Conservation (phyloP, 2,329 filamentous ascomycete genomes). For the Chrysoporthe deuterocubensis region DNA sequence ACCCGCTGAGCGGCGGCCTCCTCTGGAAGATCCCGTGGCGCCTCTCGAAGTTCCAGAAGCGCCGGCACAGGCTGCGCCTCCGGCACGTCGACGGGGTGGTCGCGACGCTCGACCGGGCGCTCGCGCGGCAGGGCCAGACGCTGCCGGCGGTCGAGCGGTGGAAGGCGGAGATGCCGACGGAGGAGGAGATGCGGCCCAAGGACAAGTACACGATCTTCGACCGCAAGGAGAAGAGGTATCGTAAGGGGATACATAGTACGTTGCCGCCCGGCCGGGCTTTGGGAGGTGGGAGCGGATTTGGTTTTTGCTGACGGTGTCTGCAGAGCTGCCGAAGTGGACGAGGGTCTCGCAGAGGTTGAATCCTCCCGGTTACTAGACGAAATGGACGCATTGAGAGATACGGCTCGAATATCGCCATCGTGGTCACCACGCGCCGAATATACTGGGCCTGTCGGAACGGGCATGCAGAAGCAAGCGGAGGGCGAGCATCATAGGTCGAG, state of each 20-base stretch:
- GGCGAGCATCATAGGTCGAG: not conserved
- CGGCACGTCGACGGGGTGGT: conserved; percentile 88
- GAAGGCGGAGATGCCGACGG: conserved; percentile 95
- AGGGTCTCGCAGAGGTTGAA: conserved; percentile 92
- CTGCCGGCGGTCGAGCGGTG: conserved; percentile 83
- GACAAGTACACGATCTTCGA: conserved; percentile 99
- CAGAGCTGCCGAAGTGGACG: conserved; percentile 90
- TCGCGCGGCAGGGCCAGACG: conserved; percentile 72
- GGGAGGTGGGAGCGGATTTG: conserved; percentile 8
- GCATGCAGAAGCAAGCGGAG: not conserved
- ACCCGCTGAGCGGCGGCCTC: conserved; percentile 76
- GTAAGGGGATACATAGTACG: conserved; percentile 97
- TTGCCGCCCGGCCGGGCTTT: conserved; percentile 5
- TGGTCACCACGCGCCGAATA: not conserved
- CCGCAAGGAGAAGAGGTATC: conserved; percentile 90
- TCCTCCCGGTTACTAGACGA: conserved; percentile 82
- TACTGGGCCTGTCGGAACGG: not conserved
- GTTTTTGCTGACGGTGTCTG: conserved; percentile 22
- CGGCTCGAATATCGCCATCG: conserved; percentile 41
- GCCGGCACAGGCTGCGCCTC: conserved; percentile 80
- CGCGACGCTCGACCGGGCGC: conserved; percentile 76
- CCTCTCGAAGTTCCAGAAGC: conserved; percentile 88
- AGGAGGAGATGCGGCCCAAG: conserved; percentile 91
- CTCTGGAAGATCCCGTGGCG: conserved; percentile 98
- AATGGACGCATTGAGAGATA: not conserved